Percentiles rank a stretch among this genome's conserved stretches.
Conservation (phyloP, 2,329 filamentous ascomycete genomes). For the Cytospora piceicola region DNA sequence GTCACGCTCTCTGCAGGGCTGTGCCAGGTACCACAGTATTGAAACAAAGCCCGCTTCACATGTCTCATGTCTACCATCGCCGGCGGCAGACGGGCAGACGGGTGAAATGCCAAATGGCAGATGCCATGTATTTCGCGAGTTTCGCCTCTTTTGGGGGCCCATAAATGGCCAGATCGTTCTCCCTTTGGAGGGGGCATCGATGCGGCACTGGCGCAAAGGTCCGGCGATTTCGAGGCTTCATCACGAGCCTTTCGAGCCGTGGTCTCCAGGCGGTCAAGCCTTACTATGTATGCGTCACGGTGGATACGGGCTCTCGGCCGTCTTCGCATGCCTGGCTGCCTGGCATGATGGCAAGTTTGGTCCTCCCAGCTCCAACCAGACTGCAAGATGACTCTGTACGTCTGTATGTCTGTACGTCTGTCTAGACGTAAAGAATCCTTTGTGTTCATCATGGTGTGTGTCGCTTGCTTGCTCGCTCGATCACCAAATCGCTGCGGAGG, state of each 20-base stretch:
- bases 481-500: background rate
- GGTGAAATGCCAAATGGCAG: background rate
- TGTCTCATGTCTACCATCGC: conserved; percentile 1
- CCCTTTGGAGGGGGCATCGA: conserved; percentile 8
- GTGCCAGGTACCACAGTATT: background rate
- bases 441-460: background rate
- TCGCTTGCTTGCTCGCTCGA: background rate
- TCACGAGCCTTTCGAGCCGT: background rate
- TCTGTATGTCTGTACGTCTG: background rate
- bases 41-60: background rate
- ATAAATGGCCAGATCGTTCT: conserved; percentile 10
- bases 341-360: background rate
- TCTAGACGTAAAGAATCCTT: background rate
- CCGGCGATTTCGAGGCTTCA: conserved; percentile 11
- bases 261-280: background rate
- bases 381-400: background rate
- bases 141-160: conserved; percentile 1
- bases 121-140: no score
- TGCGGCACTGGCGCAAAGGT: conserved; percentile 5
- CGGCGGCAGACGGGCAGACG: background rate
- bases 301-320: background rate
- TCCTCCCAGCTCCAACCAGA: background rate
- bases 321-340: background rate
- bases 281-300: conserved; percentile 17
- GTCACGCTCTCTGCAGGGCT: conserved; percentile 4